Evolutionary conservation across 1,284 basidiomycete species (phyloP).

Genomic region (Leccinum griseonigrum): DNA sequence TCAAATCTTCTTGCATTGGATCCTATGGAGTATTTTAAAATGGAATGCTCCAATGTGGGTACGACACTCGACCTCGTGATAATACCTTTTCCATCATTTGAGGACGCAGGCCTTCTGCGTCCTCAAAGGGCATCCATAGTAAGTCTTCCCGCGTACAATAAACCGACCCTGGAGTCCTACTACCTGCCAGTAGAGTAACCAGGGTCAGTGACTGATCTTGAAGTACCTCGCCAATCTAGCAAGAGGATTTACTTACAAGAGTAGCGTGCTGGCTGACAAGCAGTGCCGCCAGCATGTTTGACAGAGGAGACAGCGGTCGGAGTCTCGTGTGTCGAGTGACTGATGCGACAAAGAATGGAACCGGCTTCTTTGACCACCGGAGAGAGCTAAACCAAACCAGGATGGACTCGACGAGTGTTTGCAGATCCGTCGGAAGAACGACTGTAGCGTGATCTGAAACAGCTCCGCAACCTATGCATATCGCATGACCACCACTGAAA

Average conservation of each 20-base stretch:
- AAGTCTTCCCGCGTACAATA: neutral
- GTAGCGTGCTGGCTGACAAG: neutral
- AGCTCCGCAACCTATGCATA: neutral
- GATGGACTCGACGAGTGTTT: neutral
- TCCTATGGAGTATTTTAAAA: neutral
- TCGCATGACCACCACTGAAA: neutral
- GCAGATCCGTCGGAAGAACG: neutral
- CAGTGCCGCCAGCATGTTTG: neutral
- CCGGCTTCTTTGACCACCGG: neutral
- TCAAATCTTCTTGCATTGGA: neutral
- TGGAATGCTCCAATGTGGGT: neutral
- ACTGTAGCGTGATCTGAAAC: neutral
- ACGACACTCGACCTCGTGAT: neutral
- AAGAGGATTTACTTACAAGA: too few species aligned
- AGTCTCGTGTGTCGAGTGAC: neutral
- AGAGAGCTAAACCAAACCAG: neutral
- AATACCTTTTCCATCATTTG: neutral
- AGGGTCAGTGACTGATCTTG: slow-evolving; percentile 1
- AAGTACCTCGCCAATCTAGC: neutral
- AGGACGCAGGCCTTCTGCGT: neutral
- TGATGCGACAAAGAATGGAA: neutral
- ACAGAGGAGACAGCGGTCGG: neutral
- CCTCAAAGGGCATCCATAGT: neutral
- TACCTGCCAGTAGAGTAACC: slow-evolving; percentile 1
- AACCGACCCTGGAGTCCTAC: neutral